A percentile compares a stretch with the other conserved stretches of the same genome.
Evolutionary conservation across 257 asterid genomes (phyloP).

Genomic region (Thymus mandschuricus): DNA sequence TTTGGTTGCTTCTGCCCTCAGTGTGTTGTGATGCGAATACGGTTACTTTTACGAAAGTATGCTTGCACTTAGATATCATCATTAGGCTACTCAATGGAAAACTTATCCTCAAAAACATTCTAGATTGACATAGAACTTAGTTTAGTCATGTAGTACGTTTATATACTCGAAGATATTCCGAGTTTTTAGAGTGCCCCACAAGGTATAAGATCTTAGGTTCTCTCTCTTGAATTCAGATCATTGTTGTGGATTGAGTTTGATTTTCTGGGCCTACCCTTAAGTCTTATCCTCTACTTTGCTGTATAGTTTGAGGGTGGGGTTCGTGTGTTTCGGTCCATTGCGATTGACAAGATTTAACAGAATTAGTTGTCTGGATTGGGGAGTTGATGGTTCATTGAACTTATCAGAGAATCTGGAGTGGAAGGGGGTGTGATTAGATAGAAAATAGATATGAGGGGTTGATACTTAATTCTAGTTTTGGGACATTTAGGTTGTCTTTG

Average conservation of each 20-base stretch:
- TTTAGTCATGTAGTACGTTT: too few relatives aligned
- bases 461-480: background rate
- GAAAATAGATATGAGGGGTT: background rate
- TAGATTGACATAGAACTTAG: background rate
- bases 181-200: background rate
- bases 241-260: background rate
- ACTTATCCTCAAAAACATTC: background rate
- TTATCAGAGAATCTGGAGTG: conserved; percentile 4
- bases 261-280: background rate
- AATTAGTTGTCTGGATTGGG: conserved; percentile 14
- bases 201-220: background rate
- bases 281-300: background rate
- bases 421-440: background rate
- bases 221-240: background rate
- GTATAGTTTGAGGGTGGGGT: background rate
- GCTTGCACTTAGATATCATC: background rate
- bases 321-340: background rate
- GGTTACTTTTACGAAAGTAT: background rate
- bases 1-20: conserved; percentile 11
- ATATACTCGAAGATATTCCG: background rate
- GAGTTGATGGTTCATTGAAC: conserved; percentile 26
- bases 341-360: conserved; percentile 7
- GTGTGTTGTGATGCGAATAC: background rate
- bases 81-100: background rate
- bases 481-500: background rate